Evolutionary conservation across 202 grass and related monocot genomes (phyloP).

Genomic region (Dendrocalamus latiflorus): DNA sequence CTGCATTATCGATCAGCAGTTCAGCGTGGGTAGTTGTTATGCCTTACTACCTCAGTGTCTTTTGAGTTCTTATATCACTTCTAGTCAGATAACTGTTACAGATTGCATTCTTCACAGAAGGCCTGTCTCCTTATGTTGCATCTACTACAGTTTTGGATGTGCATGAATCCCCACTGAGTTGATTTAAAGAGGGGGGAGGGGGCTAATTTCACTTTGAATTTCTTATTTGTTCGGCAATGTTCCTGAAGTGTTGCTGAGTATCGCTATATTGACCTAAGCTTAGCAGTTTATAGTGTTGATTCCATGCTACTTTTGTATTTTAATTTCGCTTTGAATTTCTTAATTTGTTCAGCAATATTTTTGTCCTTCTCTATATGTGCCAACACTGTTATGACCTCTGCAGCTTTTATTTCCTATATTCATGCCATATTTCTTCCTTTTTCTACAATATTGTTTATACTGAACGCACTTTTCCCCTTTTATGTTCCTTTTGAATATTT

Average conservation of each 20-base stretch:
- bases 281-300: conserved; percentile 7
- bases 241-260: too few species aligned
- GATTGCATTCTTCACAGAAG: neutral
- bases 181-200: neutral
- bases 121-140: neutral
- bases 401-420: neutral
- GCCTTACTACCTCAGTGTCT: neutral
- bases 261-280: neutral
- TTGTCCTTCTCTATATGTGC: neutral
- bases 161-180: neutral
- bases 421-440: neutral
- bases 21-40: neutral
- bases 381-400: neutral
- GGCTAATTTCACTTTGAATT: conserved; percentile 2
- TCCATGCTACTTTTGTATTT: neutral
- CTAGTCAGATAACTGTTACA: neutral
- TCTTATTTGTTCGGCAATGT: too few species aligned
- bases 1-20: conserved; percentile 8
- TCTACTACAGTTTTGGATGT: neutral
- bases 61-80: neutral
- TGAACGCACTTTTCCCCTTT: neutral
- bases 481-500: conserved; percentile 4
- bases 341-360: neutral
- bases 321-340: neutral
- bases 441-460: neutral